Evolutionary conservation across 495 filamentous ascomycete species (phyloP).

Genomic region (Penicillium paxilli): DNA sequence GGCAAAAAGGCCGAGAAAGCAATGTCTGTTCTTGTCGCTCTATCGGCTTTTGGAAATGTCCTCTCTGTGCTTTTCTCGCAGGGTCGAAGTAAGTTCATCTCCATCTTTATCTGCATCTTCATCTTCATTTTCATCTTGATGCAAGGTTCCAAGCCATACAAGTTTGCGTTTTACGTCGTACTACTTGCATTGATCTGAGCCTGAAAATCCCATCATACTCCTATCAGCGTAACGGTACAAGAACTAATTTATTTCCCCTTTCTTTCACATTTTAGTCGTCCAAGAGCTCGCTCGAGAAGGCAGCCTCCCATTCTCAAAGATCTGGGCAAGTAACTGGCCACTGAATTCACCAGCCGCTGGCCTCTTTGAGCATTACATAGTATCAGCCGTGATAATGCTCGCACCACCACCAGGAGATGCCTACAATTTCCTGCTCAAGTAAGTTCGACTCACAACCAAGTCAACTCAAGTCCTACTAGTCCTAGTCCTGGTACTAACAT

Average conservation of each 20-base stretch:
- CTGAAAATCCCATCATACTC: too few species aligned
- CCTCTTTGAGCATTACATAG: constrained; percentile 60
- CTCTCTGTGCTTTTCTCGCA: constrained; percentile 70
- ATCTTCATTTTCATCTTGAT: too few species aligned
- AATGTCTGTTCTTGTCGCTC: constrained; percentile 68
- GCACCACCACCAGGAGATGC: constrained; percentile 64
- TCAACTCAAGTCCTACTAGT: too few species aligned
- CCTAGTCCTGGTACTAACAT: too few species aligned
- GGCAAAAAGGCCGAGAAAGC: constrained; percentile 56
- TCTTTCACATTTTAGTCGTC: constrained; percentile 50
- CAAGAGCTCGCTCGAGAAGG: constrained; percentile 68
- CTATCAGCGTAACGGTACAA: too few species aligned
- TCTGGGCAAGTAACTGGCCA: constrained; percentile 67
- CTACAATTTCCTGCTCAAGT: constrained; percentile 65
- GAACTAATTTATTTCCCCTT: too few species aligned
- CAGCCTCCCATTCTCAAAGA: constrained; percentile 57
- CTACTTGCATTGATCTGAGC: too few species aligned
- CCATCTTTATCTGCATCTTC: too few species aligned
- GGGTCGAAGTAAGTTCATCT: constrained; percentile 52
- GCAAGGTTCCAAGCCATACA: too few species aligned
- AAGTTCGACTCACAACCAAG: too few species aligned
- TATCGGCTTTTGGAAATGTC: constrained; percentile 74
- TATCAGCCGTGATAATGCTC: constrained; percentile 61
- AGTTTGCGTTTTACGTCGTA: too few species aligned
- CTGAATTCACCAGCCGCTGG: constrained; percentile 62